Base-by-base conservation (phyloP, 2,329 filamentous ascomycete species). In the Knufia petricola region DNA sequence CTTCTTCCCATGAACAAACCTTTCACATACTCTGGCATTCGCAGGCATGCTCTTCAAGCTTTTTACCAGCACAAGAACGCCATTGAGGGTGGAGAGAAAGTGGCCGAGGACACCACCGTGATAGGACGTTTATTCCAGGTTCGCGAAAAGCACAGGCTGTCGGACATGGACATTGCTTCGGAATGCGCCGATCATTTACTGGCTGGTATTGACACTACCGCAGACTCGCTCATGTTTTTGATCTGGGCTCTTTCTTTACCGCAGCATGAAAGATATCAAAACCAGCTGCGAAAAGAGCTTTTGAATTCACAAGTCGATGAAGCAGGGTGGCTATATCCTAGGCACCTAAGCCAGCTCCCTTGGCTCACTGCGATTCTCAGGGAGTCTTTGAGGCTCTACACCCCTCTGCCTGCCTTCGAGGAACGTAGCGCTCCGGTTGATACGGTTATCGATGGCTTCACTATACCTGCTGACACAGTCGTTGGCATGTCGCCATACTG, bases 101-200 rank as follows among this genome's bases (percentile, higher is more conserved):
- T 52, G 46, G 2, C 28, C 34, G n/a, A 21, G 39, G 51, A 59
- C 17, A 53, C 31, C 28, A 53, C 57, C 3, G 53, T 59, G 32
- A 58, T 59, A 10, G 57, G 54, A 10, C 54, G 55, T 19, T 42
- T 58, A 15, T 53, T 57, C 38, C 53, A 52, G 24, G 48, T 30
- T 37, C 53, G n/a, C 41, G 55, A 15, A 57, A 62, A 7, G 20
- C 56, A 7, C 61, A 58, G 59, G 2, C 53, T 75, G 3, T 59
- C 63, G 6, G 69, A 70, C 31, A 55, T 74, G 20, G 70, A 75
- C 26, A 70, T 74, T 45, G 75, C 75, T 1, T 75, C 73, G 0
- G 74, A 77, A 57, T 69, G 65, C 12, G 72, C 73, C 1, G 74
- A 77, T 49, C 74, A 77, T 51, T 64, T 77, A 3, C 64, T 74